Conservation (phyloP, 495 filamentous ascomycete species). For the Aspergillus egyptiacus region DNA sequence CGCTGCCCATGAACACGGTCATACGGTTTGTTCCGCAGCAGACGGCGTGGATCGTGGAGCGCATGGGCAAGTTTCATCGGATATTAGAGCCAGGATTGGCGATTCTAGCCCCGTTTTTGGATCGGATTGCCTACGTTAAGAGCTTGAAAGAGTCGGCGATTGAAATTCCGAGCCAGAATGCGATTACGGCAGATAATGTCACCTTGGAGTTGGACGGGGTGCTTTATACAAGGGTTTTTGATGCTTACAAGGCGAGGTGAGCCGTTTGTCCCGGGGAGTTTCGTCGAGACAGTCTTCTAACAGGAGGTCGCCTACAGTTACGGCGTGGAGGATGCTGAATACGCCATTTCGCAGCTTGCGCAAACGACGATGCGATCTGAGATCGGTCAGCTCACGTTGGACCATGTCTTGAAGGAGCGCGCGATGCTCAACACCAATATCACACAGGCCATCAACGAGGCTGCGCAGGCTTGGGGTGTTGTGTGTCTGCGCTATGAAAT, state of each 20-base stretch:
- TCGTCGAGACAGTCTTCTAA: too few species aligned
- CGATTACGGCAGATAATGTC: constrained; percentile 97
- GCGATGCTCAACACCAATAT: constrained; percentile 95
- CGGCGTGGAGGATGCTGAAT: constrained; percentile 97
- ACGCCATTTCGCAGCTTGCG: constrained; percentile 94
- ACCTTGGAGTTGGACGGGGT: constrained; percentile 94
- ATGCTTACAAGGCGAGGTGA: constrained; percentile 93
- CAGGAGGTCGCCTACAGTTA: constrained; percentile 53
- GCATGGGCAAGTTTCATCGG: constrained; percentile 93
- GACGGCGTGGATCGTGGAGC: constrained; percentile 98
- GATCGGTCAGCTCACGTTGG: constrained; percentile 91
- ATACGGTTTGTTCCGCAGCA: constrained; percentile 97
- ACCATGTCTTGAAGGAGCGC: constrained; percentile 96
- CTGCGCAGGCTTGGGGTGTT: constrained; percentile 92
- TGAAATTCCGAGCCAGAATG: constrained; percentile 92
- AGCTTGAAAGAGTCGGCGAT: constrained; percentile 92
- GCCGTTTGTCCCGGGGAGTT: constrained; percentile 19
- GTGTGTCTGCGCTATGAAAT: constrained; percentile 97
- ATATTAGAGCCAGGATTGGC: constrained; percentile 90
- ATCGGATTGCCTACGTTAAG: constrained; percentile 97
- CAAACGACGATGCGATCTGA: constrained; percentile 99
- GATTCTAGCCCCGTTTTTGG: constrained; percentile 82
- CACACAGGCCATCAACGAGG: constrained; percentile 96
- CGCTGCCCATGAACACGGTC: constrained; percentile 85
- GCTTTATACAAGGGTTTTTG: constrained; percentile 89